Percentiles rank a stretch among this genome's conserved stretches.
Evolutionary conservation across 2,329 filamentous ascomycete species (phyloP).

Genomic region (Arthrinium puccinioides): DNA sequence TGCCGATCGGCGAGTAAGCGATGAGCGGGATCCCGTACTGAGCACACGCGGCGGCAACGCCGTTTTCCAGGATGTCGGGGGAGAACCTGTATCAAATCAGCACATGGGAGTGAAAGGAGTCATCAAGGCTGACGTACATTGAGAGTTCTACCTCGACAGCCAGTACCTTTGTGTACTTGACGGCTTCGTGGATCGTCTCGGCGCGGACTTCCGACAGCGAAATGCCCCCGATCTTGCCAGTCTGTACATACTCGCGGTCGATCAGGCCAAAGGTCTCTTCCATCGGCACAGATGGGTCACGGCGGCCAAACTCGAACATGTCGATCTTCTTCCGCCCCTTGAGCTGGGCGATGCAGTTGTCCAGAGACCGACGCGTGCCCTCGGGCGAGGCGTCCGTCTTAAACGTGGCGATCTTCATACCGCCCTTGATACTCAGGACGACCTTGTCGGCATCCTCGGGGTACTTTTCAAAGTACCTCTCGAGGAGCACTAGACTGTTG

Average conservation of each 20-base stretch:
- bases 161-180: constrained; percentile 24
- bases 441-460: constrained; percentile 50
- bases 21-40: constrained; percentile 62
- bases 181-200: constrained; percentile 28
- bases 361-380: constrained; percentile 40
- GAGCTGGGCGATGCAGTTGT: constrained; percentile 33
- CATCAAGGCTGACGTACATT: too few relatives aligned
- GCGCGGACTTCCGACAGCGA: constrained; percentile 32
- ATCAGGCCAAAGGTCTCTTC: constrained; percentile 25
- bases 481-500: constrained; percentile 45
- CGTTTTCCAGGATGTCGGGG: constrained; percentile 18
- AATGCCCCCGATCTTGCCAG: constrained; percentile 32
- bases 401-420: constrained; percentile 21
- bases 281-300: constrained; percentile 33
- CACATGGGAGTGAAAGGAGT: too few relatives aligned
- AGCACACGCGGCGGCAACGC: constrained; percentile 38
- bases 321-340: constrained; percentile 43
- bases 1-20: constrained; percentile 65
- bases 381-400: constrained; percentile 38
- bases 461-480: constrained; percentile 48
- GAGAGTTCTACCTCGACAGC: constrained; percentile 31
- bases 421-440: constrained; percentile 51
- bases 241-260: constrained; percentile 29
- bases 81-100: too few relatives aligned
- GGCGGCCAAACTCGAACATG: constrained; percentile 45